These are phyloP conservation scores for Sporodiniella umbellata DNA, from an alignment of 371 early-diverging fungal genomes.

Conservation along the genomic window DNA sequence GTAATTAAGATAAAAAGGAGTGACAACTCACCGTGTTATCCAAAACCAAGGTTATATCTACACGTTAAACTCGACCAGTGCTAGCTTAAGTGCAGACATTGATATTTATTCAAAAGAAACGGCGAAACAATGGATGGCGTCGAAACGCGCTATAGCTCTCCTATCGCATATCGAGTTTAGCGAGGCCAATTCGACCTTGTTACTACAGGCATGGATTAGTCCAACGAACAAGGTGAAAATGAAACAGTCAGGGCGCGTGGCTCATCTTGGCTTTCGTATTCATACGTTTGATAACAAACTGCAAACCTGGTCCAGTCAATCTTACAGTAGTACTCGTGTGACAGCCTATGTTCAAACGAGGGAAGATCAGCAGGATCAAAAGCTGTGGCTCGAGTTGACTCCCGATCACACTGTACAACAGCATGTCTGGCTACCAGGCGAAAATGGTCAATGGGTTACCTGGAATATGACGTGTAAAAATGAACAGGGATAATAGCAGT, in stretches of 20 bases:
- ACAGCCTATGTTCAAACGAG: not conserved
- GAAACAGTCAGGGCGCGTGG: not conserved
- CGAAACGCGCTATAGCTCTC: not conserved
- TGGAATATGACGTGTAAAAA: not conserved
- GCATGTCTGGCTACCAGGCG: not conserved
- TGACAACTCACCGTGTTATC: not conserved
- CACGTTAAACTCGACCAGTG: not conserved
- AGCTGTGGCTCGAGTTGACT: not conserved
- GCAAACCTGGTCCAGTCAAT: not conserved
- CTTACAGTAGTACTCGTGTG: not conserved
- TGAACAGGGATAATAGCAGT: not conserved
- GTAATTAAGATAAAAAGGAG: not conserved
- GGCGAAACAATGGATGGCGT: not conserved
- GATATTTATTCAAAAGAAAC: not conserved
- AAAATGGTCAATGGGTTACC: not conserved
- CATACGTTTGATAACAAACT: not conserved
- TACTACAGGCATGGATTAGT: not conserved
- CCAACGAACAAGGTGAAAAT: not conserved
- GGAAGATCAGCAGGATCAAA: not conserved
- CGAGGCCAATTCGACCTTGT: not conserved
- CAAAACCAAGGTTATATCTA: not conserved
- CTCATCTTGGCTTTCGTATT: not conserved
- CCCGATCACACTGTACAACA: not conserved
- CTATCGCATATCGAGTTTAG: not conserved
- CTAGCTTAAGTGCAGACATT: not conserved